These are phyloP conservation scores for Arachis hypogaea DNA, from an alignment of 306 rosid species.

Conservation along the genomic window DNA sequence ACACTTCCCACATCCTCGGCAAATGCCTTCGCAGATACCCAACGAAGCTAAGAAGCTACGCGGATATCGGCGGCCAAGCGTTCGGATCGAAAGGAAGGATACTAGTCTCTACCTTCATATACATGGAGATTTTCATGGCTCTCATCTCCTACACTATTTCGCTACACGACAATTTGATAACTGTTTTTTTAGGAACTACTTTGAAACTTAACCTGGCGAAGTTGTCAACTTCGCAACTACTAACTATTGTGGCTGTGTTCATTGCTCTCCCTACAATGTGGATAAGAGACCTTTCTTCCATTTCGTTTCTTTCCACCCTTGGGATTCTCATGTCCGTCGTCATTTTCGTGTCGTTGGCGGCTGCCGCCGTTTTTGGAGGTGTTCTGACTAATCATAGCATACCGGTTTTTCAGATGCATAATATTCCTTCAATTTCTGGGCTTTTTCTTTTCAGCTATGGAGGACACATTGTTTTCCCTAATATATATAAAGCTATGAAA, in stretches of 20 bases:
- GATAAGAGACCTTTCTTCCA: slow-evolving; percentile 66
- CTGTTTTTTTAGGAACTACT: slow-evolving; percentile 46
- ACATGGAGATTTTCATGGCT: slow-evolving; percentile 72
- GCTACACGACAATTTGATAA: slow-evolving; percentile 65
- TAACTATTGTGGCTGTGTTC: slow-evolving; percentile 55
- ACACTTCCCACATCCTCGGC: slow-evolving; percentile 59
- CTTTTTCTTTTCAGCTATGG: slow-evolving; percentile 62
- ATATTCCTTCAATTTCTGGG: slow-evolving; percentile 72
- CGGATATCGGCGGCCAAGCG: slow-evolving; percentile 67
- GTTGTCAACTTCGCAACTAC: slow-evolving; percentile 53
- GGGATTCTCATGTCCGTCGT: slow-evolving; percentile 69
- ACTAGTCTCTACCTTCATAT: slow-evolving; percentile 52
- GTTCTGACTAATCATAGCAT: slow-evolving; percentile 48
- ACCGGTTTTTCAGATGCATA: slow-evolving; percentile 54
- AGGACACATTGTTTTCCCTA: slow-evolving; percentile 77
- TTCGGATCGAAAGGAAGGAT: slow-evolving; percentile 68
- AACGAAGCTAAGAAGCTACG: slow-evolving; percentile 55
- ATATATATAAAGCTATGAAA: slow-evolving; percentile 75
- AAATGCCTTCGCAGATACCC: slow-evolving; percentile 64
- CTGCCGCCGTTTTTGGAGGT: slow-evolving; percentile 56
- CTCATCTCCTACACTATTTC: slow-evolving; percentile 87
- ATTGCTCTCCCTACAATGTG: slow-evolving; percentile 69
- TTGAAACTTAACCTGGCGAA: slow-evolving; percentile 43
- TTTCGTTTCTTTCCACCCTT: slow-evolving; percentile 65
- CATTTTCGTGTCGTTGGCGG: slow-evolving; percentile 57